A percentile compares a stretch with the other conserved stretches of the same genome.
phyloP scores from a whole-genome alignment of 108 stramenopile species.

The Mediolabrus comicus region DNA sequence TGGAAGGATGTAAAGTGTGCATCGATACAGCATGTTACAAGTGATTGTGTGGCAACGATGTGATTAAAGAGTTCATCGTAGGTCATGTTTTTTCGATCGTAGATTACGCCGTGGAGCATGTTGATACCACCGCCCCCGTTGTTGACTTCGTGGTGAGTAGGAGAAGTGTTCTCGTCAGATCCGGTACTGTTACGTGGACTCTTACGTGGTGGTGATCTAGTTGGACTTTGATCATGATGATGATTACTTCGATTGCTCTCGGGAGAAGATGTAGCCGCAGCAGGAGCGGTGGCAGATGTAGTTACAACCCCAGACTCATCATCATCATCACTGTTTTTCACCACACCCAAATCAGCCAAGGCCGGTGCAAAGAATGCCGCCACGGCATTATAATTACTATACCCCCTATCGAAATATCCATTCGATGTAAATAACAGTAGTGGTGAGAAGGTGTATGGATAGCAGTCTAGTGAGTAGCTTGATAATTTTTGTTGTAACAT shows the following conservation, averaged over 20 bases:
- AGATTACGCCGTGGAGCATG: slow-evolving; percentile 48
- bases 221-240: background rate
- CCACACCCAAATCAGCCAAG: slow-evolving; percentile 10
- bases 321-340: background rate
- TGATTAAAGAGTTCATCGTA: slow-evolving; percentile 55
- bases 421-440: slow-evolving; percentile 33
- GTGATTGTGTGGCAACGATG: slow-evolving; percentile 26
- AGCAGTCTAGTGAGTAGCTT: slow-evolving; percentile 44
- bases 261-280: background rate
- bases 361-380: slow-evolving; percentile 44
- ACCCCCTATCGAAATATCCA: slow-evolving; percentile 49
- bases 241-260: background rate
- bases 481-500: slow-evolving; percentile 9
- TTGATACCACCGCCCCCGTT: slow-evolving; percentile 21
- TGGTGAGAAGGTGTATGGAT: slow-evolving; percentile 60
- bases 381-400: slow-evolving; percentile 56
- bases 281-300: background rate
- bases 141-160: background rate
- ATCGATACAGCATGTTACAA: slow-evolving; percentile 63
- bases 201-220: background rate
- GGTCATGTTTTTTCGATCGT: slow-evolving; percentile 53
- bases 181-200: background rate
- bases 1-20: slow-evolving; percentile 61
- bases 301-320: background rate
- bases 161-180: background rate